Percentiles rank a stretch among this genome's conserved stretches.
phyloP scores from a whole-genome alignment of 768 basidiomycete genomes.

The Lactarius tabidus region DNA sequence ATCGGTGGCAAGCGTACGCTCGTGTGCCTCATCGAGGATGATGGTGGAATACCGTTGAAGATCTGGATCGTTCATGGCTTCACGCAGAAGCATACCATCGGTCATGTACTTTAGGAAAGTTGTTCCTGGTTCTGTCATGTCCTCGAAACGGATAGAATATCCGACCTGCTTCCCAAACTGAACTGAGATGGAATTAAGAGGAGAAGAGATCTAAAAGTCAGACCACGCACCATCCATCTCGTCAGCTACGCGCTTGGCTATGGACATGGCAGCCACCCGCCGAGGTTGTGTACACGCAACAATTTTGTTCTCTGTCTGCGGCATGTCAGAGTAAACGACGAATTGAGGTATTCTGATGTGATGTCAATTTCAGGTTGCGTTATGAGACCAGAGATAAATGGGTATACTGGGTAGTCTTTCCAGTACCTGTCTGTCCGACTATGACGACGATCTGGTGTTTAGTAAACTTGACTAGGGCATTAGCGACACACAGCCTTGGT shows the following conservation, averaged over 20 bases:
- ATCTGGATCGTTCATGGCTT: conserved; percentile 95
- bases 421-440: conserved; percentile 93
- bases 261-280: conserved; percentile 96
- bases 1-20: conserved; percentile 95
- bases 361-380: neutral
- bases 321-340: conserved; percentile 88
- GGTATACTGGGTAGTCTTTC: conserved; percentile 90
- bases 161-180: conserved; percentile 92
- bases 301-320: conserved; percentile 84
- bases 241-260: conserved; percentile 97
- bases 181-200: conserved; percentile 44
- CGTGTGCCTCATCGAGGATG: conserved; percentile 98
- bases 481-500: conserved; percentile 28
- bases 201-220: conserved; percentile 12
- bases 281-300: conserved; percentile 97
- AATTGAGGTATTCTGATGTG: conserved; percentile 87
- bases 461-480: conserved; percentile 49
- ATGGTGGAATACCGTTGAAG: conserved; percentile 92
- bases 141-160: conserved; percentile 98
- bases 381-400: neutral
- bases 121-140: conserved; percentile 84
- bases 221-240: conserved; percentile 88
- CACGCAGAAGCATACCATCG: conserved; percentile 95
- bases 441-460: conserved; percentile 84
- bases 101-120: conserved; percentile 99